Base-by-base conservation (phyloP, 768 basidiomycete genomes). In the Boletus reticulatus region DNA sequence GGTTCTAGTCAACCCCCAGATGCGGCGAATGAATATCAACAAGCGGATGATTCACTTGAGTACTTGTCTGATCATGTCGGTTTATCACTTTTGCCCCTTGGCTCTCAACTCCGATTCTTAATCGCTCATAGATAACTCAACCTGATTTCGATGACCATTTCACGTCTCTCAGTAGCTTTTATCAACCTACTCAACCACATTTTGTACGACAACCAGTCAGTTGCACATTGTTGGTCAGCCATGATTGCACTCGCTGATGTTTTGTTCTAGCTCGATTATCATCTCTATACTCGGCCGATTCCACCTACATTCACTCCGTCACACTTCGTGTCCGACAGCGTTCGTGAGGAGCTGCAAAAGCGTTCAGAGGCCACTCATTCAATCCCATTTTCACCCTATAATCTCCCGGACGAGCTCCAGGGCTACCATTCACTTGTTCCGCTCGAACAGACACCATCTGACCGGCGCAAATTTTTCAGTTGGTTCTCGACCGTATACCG, bases 351-450 rank as follows among this genome's bases (percentile, higher is more conserved):
- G 45, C 67, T 84, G n/a, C 79, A 79, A 51, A 68, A 68, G 52
- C 80, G 82, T 17, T 75, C 80, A 1, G 80, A 84, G 58, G 67
- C 73, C 31, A 52, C 72, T 8, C 69, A 72, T 59, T 71, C 78
- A 14, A 60, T 72, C 36, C 60, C 73, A 20, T 66, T 69, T 52
- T 52, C 72, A 51, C 83, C 83, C 3, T 73, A 82, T 9, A 80
- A 80, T 19, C 76, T 97, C 10, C 95, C 95, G 0, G 87, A 91
- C 17, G 92, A 96, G 58, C 72, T 98, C 1, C 90, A 94, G 65
- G 90, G 91, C 3, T 99, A 98, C 65, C 92, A 97, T 70, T 84
- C 88, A 0, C 80, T 98, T 16, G 80, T 88, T 9, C 91, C 91
- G 0, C 79, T 98, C 4, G 93, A 95, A 67, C 73, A 75, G 31